Evolutionary conservation across 345 rosid genomes (phyloP).

Genomic region (Murraya paniculata): DNA sequence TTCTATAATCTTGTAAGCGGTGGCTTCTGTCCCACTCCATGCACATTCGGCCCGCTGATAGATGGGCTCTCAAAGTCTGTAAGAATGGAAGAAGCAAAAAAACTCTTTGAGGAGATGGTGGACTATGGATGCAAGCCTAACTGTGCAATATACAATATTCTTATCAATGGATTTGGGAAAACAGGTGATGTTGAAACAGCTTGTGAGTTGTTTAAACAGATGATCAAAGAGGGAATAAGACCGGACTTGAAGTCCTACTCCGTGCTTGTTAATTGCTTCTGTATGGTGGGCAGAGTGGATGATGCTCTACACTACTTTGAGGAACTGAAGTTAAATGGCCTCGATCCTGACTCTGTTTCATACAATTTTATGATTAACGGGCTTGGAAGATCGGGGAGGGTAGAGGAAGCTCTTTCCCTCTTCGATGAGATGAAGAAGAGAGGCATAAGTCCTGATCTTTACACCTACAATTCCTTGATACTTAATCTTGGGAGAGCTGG

Average conservation of each 20-base stretch:
- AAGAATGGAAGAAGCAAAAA: conserved; percentile 60
- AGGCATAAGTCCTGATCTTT: conserved; percentile 70
- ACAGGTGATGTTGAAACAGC: conserved; percentile 64
- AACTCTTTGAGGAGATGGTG: conserved; percentile 75
- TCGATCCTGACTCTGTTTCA: conserved; percentile 60
- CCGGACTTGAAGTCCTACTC: conserved; percentile 94
- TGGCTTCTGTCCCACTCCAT: conserved; percentile 71
- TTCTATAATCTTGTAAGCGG: conserved; percentile 69
- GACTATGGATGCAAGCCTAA: conserved; percentile 80
- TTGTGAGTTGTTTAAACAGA: conserved; percentile 57
- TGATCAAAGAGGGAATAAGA: conserved; percentile 76
- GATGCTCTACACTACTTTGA: conserved; percentile 66
- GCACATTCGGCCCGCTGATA: conserved; percentile 84
- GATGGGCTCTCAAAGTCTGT: conserved; percentile 74
- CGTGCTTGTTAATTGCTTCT: conserved; percentile 68
- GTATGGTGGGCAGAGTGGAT: conserved; percentile 66
- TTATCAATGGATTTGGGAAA: conserved; percentile 84
- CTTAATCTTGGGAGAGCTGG: conserved; percentile 61
- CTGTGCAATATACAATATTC: conserved; percentile 81
- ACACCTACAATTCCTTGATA: conserved; percentile 77
- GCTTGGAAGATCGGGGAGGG: conserved; percentile 61
- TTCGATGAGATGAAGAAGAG: conserved; percentile 63
- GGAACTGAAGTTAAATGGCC: conserved; percentile 61
- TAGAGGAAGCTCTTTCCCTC: conserved; percentile 63
- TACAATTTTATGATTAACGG: conserved; percentile 81